A percentile compares a stretch with the other conserved stretches of the same genome.
These are phyloP conservation scores for Starmerella sp. DNA, from an alignment of 805 yeast species.

Conservation along the genomic window DNA sequence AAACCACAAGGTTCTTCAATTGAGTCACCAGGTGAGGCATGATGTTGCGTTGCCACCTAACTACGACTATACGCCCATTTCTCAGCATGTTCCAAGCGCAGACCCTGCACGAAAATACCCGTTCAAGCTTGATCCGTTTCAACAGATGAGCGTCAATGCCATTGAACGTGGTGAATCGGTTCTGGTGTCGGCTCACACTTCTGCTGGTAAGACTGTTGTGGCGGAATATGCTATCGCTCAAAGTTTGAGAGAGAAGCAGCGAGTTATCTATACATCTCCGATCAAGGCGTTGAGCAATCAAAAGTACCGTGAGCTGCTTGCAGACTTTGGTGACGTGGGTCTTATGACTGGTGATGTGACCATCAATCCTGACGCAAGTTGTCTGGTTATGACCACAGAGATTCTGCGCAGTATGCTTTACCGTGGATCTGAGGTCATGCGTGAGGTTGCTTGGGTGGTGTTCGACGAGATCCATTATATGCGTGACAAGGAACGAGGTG, in stretches of 20 bases:
- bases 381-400: conserved; percentile 98
- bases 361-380: conserved; percentile 95
- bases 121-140: conserved; percentile 90
- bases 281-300: conserved; percentile 91
- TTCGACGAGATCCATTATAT: conserved; percentile 98
- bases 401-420: conserved; percentile 93
- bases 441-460: conserved; percentile 98
- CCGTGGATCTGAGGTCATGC: conserved; percentile 93
- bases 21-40: conserved; percentile 90
- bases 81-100: conserved; percentile 60
- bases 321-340: conserved; percentile 95
- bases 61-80: conserved; percentile 77
- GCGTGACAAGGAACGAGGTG: conserved; percentile 97
- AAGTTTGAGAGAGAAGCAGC: conserved; percentile 77
- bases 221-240: conserved; percentile 97
- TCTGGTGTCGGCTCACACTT: conserved; percentile 92
- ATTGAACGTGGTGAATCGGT: conserved; percentile 92
- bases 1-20: conserved; percentile 36
- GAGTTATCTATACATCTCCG: conserved; percentile 92
- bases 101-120: conserved; percentile 85
- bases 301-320: conserved; percentile 80
- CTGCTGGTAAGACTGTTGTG: conserved; percentile 95
- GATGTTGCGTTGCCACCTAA: conserved; percentile 95
- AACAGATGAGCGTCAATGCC: conserved; percentile 91
- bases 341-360: conserved; percentile 99